phyloP scores from a whole-genome alignment of 176 grass and related monocot species.

The Juncus inflexus region DNA sequence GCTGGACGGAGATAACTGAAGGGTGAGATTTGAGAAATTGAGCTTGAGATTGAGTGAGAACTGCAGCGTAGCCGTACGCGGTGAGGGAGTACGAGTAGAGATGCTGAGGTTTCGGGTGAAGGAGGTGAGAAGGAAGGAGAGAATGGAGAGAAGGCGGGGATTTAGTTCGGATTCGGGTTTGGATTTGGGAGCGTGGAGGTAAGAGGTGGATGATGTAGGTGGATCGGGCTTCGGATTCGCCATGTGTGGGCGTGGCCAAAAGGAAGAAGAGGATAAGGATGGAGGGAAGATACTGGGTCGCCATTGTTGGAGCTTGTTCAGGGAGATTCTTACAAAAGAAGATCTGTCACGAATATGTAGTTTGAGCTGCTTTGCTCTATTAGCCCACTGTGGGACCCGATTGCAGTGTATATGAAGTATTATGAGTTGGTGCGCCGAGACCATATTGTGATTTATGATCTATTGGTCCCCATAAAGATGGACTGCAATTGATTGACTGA shows the following conservation, averaged over 20 bases:
- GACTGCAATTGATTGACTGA: too few relatives aligned
- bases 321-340: too few relatives aligned
- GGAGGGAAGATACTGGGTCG: conserved; percentile 1
- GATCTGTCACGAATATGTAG: too few relatives aligned
- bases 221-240: conserved; percentile 12
- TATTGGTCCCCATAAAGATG: too few relatives aligned
- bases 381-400: too few relatives aligned
- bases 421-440: too few relatives aligned
- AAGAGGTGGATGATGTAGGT: conserved; percentile 23
- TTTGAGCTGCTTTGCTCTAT: too few relatives aligned
- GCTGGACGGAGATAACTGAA: conserved; percentile 48
- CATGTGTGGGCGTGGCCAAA: background rate
- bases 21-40: conserved; percentile 30
- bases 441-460: too few relatives aligned
- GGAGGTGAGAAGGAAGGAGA: conserved; percentile 14
- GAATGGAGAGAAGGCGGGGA: conserved; percentile 21
- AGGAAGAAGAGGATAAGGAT: conserved; percentile 16
- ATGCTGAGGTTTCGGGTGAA: conserved; percentile 1
- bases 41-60: conserved; percentile 42
- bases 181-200: conserved; percentile 15
- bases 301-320: conserved; percentile 21
- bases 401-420: too few relatives aligned
- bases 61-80: conserved; percentile 49
- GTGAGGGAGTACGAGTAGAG: conserved; percentile 29
- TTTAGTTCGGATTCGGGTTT: conserved; percentile 1